phyloP scores from a whole-genome alignment of 768 basidiomycete genomes.

The Lentinula detonsa region DNA sequence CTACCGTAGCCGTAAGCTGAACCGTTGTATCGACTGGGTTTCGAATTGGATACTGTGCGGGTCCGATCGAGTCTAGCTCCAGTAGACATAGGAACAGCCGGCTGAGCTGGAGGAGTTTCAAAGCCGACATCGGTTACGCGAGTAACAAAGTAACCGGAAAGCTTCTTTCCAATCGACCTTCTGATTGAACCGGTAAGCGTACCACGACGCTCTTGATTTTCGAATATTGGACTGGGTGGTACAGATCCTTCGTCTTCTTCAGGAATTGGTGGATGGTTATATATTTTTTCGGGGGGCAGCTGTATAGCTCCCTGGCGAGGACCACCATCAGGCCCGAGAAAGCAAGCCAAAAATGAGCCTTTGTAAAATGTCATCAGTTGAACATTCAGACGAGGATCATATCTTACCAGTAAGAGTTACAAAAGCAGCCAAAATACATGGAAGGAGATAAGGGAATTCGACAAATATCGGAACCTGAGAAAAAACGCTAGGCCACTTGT shows the following conservation, averaged over 20 bases:
- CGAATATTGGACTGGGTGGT: constrained; percentile 40
- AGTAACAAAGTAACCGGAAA: constrained; percentile 56
- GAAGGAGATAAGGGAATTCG: constrained; percentile 86
- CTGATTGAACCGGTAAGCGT: constrained; percentile 28
- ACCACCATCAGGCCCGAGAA: constrained; percentile 89
- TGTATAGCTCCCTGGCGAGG: constrained; percentile 82
- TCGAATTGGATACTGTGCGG: constrained; percentile 36
- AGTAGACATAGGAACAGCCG: constrained; percentile 41
- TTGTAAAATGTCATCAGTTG: constrained; percentile 2
- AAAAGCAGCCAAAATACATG: constrained; percentile 70
- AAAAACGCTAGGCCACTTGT: constrained; percentile 82
- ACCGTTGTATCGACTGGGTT: constrained; percentile 59
- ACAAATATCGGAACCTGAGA: constrained; percentile 60
- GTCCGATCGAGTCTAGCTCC: constrained; percentile 36
- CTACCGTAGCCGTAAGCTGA: constrained; percentile 75
- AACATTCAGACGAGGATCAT: not conserved
- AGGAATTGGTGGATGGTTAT: constrained; percentile 44
- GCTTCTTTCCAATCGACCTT: constrained; percentile 36
- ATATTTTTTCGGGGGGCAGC: constrained; percentile 71
- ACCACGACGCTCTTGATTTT: constrained; percentile 30
- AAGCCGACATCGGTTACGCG: constrained; percentile 34
- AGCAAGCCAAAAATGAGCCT: constrained; percentile 87
- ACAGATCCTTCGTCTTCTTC: constrained; percentile 49
- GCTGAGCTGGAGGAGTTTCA: constrained; percentile 26
- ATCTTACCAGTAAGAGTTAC: constrained; percentile 66